A percentile compares a stretch with the other conserved stretches of the same genome.
Evolutionary conservation across 108 stramenopile genomes (phyloP).

Genomic region (Parmales sp.): DNA sequence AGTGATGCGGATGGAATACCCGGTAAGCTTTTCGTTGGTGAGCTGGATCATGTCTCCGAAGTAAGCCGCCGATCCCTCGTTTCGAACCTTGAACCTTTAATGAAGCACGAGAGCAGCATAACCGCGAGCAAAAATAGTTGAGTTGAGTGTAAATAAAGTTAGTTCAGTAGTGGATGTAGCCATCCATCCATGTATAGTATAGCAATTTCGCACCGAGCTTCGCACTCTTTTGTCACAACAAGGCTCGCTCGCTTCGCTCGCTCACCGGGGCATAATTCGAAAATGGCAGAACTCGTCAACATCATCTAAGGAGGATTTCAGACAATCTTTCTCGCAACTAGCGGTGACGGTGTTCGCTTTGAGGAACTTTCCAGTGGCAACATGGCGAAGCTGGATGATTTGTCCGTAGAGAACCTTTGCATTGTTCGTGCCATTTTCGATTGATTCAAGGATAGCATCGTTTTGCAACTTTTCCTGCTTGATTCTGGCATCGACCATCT

Average conservation of each 20-base stretch:
- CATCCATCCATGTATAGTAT: too few species aligned
- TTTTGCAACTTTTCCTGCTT: neutral
- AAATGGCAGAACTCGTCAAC: slow-evolving; percentile 7
- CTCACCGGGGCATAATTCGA: slow-evolving; percentile 5
- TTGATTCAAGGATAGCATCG: neutral
- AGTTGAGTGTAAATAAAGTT: too few species aligned
- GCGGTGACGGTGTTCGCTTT: neutral
- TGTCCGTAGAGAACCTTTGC: slow-evolving; percentile 2
- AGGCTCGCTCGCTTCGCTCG: too few species aligned
- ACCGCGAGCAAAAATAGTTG: too few species aligned
- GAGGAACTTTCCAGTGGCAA: neutral
- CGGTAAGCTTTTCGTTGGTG: neutral
- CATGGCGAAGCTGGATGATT: neutral
- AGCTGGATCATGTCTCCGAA: slow-evolving; percentile 9
- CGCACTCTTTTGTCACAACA: too few species aligned
- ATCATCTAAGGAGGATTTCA: neutral
- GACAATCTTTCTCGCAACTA: neutral
- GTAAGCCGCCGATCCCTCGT: neutral
- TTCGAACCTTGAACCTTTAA: neutral
- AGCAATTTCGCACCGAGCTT: too few species aligned
- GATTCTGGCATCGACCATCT: neutral
- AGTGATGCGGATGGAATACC: neutral
- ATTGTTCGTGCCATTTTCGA: neutral
- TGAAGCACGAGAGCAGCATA: too few species aligned
- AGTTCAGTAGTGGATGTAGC: too few species aligned